Conservation (phyloP, 768 basidiomycete species). For the Suillus sp. region DNA sequence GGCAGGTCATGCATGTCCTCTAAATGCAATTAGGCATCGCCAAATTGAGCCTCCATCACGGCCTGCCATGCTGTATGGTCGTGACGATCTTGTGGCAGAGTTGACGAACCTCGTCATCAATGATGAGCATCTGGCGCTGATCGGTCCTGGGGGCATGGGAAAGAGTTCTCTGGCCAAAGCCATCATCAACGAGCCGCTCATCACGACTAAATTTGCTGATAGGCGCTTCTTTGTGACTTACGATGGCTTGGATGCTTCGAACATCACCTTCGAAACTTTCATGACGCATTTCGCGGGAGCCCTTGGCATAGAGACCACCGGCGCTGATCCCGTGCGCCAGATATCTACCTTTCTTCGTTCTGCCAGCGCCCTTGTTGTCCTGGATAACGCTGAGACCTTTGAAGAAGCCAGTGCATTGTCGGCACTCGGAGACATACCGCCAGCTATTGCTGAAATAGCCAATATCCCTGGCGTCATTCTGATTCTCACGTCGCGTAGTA, state of each 20-base stretch:
- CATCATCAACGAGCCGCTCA: background rate
- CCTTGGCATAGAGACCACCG: background rate
- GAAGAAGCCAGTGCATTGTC: background rate
- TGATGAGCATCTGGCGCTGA: background rate
- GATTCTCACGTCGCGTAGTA: constrained; percentile 6
- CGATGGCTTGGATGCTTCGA: background rate
- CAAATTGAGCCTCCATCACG: background rate
- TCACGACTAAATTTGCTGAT: background rate
- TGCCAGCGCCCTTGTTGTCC: constrained; percentile 2
- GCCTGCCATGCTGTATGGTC: background rate
- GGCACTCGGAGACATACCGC: background rate
- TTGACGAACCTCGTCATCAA: background rate
- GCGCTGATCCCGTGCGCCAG: background rate
- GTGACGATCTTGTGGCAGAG: background rate
- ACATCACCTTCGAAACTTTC: constrained; percentile 1
- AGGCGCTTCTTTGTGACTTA: constrained; percentile 5
- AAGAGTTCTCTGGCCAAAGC: constrained; percentile 2
- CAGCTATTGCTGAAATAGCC: background rate
- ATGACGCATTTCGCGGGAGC: background rate
- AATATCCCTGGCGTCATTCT: constrained; percentile 1
- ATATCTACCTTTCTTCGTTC: constrained; percentile 2
- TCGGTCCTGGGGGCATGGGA: background rate
- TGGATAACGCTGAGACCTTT: constrained; percentile 3
- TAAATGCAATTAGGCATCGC: background rate
- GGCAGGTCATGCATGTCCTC: background rate